These are phyloP conservation scores for Colletotrichum chrysophilum DNA, from an alignment of 2,329 filamentous ascomycete genomes.

Conservation along the genomic window DNA sequence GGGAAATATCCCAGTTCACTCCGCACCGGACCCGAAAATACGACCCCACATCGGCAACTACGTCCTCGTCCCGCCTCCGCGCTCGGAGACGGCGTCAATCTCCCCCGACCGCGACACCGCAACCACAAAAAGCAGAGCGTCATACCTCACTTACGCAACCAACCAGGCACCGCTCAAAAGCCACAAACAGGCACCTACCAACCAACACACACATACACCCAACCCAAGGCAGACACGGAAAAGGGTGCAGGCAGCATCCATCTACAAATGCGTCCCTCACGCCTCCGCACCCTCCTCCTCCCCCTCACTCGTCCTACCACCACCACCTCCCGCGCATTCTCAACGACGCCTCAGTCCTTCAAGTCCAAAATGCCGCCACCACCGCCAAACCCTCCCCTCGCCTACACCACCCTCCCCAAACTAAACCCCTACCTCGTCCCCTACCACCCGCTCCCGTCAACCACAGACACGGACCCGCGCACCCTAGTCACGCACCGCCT, in stretches of 20 bases:
- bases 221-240: not conserved
- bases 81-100: not conserved
- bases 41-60: not conserved
- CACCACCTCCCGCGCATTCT: not conserved
- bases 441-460: not conserved
- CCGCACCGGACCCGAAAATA: not conserved
- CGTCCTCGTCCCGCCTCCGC: not conserved
- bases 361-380: conserved; percentile 16
- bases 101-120: not conserved
- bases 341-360: not conserved
- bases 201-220: not conserved
- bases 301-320: not conserved
- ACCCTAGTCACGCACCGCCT: conserved; percentile 1
- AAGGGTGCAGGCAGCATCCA: not conserved
- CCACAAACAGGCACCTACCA: not conserved
- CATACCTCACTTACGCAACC: not conserved
- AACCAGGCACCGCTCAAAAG: not conserved
- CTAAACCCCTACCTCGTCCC: conserved; percentile 3
- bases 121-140: not conserved
- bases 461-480: not conserved
- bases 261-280: not conserved
- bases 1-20: not conserved
- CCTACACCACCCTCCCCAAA: conserved; percentile 10
- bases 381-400: conserved; percentile 7
- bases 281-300: not conserved